Base-by-base conservation (phyloP, 2,329 filamentous ascomycete species). In the Claviceps sp. region DNA sequence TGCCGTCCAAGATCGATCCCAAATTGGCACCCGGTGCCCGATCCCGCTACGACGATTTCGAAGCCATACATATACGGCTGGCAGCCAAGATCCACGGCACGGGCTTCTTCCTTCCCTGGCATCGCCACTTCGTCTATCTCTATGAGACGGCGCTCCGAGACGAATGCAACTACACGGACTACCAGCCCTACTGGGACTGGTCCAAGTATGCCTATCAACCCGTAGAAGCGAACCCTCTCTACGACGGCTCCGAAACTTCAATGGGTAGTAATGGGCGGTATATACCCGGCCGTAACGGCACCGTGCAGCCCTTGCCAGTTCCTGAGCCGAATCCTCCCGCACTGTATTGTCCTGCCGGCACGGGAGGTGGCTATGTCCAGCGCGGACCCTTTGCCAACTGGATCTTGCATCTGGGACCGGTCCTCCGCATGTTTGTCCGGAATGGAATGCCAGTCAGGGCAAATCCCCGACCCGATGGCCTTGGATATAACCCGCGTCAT, bases 131-230 rank as follows among this genome's bases (percentile, higher is more conserved):
- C 52, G 56, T 64, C 2, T 66, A 62, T 54, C 51, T 61, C 0
- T 72, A 65, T 52, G 69, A 73, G 56, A 60, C 64, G 17, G 67
- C 63, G 4, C 59, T 73, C 40, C 62, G 64, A n/a, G 59, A 64
- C 1, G 71, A 73, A 56, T 73, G 71, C 55, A 65, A 64, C 5
- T 73, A 71, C 56, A 59, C 47, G 14, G 54, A 50, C 13, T 39
- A 41, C 19, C 53, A 52, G 14, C 53, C 53, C 22, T 55, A 55
- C 50, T 55, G 53, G 53, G 50, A 49, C 34, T 30, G 22, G 22
- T 30, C 43, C 22, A 45, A 45, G 43, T 45, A 45, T n/a, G 24
- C 13, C 3, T 24, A 34, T 11, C 43, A 7, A 24, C 43, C 43
- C 14, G 4, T 10, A n/a, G 10, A n/a, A 2, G 24, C 14, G 24